phyloP scores from a whole-genome alignment of 2,329 filamentous ascomycete genomes.

The Fusarium musae region DNA sequence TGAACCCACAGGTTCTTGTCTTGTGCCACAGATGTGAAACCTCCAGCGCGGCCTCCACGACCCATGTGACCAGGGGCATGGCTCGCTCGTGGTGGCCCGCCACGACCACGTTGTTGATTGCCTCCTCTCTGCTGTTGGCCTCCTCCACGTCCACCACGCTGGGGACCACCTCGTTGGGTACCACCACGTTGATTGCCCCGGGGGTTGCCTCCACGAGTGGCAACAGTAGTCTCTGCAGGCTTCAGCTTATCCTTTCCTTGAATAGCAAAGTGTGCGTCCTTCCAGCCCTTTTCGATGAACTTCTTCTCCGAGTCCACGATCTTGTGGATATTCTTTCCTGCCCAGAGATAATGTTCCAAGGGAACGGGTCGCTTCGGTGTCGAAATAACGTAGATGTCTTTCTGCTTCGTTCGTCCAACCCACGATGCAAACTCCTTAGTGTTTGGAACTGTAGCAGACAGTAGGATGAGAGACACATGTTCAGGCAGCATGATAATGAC shows the following conservation, averaged over 20 bases:
- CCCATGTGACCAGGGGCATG: constrained; percentile 86
- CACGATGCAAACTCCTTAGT: constrained; percentile 98
- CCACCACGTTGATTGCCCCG: constrained; percentile 50
- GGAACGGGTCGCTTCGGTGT: constrained; percentile 95
- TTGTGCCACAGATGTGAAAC: constrained; percentile 88
- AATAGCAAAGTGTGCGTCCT: constrained; percentile 85
- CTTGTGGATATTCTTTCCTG: constrained; percentile 89
- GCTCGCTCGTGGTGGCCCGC: constrained; percentile 65
- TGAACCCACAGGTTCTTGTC: constrained; percentile 98
- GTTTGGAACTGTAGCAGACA: constrained; percentile 97
- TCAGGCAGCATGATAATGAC: constrained; percentile 99
- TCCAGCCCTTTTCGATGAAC: constrained; percentile 94
- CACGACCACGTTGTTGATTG: constrained; percentile 63
- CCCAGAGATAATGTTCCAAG: constrained; percentile 96
- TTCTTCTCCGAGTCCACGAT: constrained; percentile 94
- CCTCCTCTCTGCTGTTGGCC: constrained; percentile 59
- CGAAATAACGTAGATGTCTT: constrained; percentile 98
- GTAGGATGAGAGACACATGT: constrained; percentile 92
- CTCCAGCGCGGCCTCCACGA: constrained; percentile 83
- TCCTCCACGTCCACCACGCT: constrained; percentile 61
- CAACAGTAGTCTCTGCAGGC: constrained; percentile 50
- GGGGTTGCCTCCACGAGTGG: constrained; percentile 52
- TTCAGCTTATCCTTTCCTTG: constrained; percentile 84
- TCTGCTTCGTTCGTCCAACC: constrained; percentile 98
- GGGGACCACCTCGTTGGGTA: constrained; percentile 54